Conservation (phyloP, 2,329 filamentous ascomycete species). For the Aspergillus cejpii region DNA sequence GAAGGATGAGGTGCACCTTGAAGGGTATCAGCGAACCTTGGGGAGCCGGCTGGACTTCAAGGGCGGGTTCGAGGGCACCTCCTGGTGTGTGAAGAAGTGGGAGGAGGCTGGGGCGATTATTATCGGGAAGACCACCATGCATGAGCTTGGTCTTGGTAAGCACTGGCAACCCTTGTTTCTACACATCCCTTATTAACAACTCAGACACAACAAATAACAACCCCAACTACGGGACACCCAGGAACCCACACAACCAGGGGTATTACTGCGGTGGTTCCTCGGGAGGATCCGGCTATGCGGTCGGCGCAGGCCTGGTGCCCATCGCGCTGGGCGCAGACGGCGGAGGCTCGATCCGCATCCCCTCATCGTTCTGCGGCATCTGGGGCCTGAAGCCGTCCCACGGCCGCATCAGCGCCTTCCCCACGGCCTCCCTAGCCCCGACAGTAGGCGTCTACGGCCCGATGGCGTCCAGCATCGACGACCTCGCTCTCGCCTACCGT, state of each 20-base stretch:
- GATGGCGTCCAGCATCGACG: slow-evolving; percentile 66
- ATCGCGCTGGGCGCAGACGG: slow-evolving; percentile 66
- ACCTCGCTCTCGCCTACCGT: slow-evolving; percentile 76
- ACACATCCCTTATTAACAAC: no score
- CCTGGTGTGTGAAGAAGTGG: slow-evolving; percentile 65
- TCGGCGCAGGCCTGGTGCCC: slow-evolving; percentile 66
- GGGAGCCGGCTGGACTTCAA: slow-evolving; percentile 58
- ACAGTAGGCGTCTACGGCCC: slow-evolving; percentile 66
- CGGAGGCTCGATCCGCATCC: slow-evolving; percentile 68
- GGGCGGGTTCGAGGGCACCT: slow-evolving; percentile 48
- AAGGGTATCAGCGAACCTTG: slow-evolving; percentile 61
- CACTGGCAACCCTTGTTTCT: no score
- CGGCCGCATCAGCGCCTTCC: slow-evolving; percentile 57
- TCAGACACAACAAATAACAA: slow-evolving; percentile 84
- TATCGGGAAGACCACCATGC: slow-evolving; percentile 72
- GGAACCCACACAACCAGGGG: slow-evolving; percentile 66
- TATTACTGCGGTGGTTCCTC: slow-evolving; percentile 81
- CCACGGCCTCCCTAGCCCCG: slow-evolving; percentile 52
- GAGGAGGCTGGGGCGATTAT: slow-evolving; percentile 68
- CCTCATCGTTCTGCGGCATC: slow-evolving; percentile 66
- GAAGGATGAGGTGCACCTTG: slow-evolving; percentile 71
- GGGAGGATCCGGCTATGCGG: slow-evolving; percentile 65
- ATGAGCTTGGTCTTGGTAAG: slow-evolving; percentile 65
- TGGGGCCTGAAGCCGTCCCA: slow-evolving; percentile 78
- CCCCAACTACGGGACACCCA: slow-evolving; percentile 63